A percentile compares a stretch with the other conserved stretches of the same genome.
These are phyloP conservation scores for Fusarium cyanostomum DNA, from an alignment of 2,329 filamentous ascomycete genomes.

Conservation along the genomic window DNA sequence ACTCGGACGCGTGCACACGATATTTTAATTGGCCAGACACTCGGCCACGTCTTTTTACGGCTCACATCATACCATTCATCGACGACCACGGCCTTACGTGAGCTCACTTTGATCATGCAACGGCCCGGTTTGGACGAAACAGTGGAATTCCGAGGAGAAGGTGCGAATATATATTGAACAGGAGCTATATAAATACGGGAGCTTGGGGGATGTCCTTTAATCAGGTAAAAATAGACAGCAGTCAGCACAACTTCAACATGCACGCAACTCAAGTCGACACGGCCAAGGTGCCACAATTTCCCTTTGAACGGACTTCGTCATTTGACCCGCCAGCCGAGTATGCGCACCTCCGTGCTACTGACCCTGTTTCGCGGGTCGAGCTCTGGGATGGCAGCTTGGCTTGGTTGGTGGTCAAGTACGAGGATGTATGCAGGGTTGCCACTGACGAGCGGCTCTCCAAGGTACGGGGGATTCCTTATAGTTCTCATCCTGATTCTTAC, in stretches of 20 bases:
- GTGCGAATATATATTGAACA: background rate
- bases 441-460: slow-evolving; percentile 57
- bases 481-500: background rate
- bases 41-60: background rate
- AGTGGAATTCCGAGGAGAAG: background rate
- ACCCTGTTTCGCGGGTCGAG: slow-evolving; percentile 55
- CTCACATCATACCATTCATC: background rate
- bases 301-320: slow-evolving; percentile 22
- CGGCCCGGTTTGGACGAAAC: background rate
- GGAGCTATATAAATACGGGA: background rate
- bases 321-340: slow-evolving; percentile 55
- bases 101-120: background rate
- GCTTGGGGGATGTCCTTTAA: background rate
- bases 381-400: slow-evolving; percentile 58
- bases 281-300: slow-evolving; percentile 16
- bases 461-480: slow-evolving; percentile 31
- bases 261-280: background rate
- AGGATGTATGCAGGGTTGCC: slow-evolving; percentile 55
- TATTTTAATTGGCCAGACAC: background rate
- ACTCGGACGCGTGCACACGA: background rate
- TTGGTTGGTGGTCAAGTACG: slow-evolving; percentile 58
- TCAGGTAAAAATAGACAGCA: background rate
- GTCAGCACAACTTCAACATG: background rate
- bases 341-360: slow-evolving; percentile 51
- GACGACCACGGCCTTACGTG: background rate